Conservation (phyloP, 345 rosid genomes). For the Salix exigua region DNA sequence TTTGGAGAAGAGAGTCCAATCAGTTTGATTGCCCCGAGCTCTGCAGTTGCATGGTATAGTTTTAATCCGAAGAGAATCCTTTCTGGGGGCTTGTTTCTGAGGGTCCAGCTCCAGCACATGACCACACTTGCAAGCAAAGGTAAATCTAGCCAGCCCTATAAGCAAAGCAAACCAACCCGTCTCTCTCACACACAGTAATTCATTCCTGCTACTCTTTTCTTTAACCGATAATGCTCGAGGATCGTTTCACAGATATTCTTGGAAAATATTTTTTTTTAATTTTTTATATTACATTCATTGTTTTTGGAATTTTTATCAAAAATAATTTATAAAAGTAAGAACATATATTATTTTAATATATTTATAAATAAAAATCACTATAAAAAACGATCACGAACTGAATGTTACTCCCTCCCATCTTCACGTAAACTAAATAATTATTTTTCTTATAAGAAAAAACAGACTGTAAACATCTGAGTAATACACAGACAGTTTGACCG, state of each 20-base stretch:
- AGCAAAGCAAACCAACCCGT: slow-evolving; percentile 9
- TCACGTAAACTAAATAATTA: not conserved
- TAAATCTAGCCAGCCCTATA: slow-evolving; percentile 11
- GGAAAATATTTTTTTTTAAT: too few relatives aligned
- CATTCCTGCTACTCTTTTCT: not conserved
- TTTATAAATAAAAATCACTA: too few relatives aligned
- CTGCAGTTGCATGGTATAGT: not conserved
- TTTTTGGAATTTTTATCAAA: too few relatives aligned
- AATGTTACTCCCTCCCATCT: not conserved
- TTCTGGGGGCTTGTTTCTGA: not conserved
- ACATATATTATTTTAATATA: too few relatives aligned
- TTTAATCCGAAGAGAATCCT: not conserved
- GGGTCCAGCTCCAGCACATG: not conserved
- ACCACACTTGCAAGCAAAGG: slow-evolving; percentile 19
- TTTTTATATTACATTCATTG: too few relatives aligned
- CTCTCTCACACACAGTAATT: not conserved
- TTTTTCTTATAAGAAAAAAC: not conserved
- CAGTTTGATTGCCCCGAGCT: not conserved
- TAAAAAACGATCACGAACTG: too few relatives aligned
- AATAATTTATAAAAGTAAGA: too few relatives aligned
- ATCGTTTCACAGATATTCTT: too few relatives aligned
- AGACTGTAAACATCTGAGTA: not conserved
- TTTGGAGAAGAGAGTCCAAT: not conserved
- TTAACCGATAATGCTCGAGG: not conserved
- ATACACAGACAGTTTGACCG: not conserved